Evolutionary conservation across 768 basidiomycete genomes (phyloP), one percentile per base, ranked within the genome.

Genomic region (Leccinum obscurum): DNA sequence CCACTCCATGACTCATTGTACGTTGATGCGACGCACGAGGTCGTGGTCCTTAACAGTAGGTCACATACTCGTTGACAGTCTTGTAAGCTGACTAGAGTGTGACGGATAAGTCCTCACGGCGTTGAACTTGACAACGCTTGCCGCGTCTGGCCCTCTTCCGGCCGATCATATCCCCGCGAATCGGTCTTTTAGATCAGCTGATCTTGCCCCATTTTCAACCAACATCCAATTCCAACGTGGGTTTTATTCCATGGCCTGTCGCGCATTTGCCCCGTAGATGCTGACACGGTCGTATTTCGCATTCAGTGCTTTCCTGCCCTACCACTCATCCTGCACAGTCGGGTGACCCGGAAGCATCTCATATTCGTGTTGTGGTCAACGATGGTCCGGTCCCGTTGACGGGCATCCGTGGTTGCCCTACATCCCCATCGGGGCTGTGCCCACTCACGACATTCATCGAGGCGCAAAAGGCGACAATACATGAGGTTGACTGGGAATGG

Each of bases 1-100:
- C 90, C 90, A 7, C 78, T 93, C 1, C 75, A 81, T 26, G 84
- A 92, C 56, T 82, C 78, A 57, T 70, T 95, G 35, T 95, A 94
- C 60, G 92, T 93, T 7, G 94, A 96, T 69, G 92, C 92, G 6
- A 92, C 90, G 2, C 95, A 95, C 59, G 94, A 96, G 66, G 91
- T 93, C n/a, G 90, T 95, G 41, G 85, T 95, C 0, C 75, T 93
- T n/a, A 89, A 93, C 66, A 83, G 90, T 90, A 62, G 20, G 83
- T 75, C 37, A 2, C 57, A 11, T 53, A 7, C 26, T 55, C 2
- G 4, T 55, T 13, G 20, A 15, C 9, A 10, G 2, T 24, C 9
- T 44, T 11, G 10, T 5, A 3, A 6, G 22, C 8, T 57, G 4
- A 56, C 56, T 39, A 66, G 39, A 61, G 34, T 35, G 5, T 7